Evolutionary conservation across 2,329 filamentous ascomycete genomes (phyloP).

Genomic region (Fusarium foetens): DNA sequence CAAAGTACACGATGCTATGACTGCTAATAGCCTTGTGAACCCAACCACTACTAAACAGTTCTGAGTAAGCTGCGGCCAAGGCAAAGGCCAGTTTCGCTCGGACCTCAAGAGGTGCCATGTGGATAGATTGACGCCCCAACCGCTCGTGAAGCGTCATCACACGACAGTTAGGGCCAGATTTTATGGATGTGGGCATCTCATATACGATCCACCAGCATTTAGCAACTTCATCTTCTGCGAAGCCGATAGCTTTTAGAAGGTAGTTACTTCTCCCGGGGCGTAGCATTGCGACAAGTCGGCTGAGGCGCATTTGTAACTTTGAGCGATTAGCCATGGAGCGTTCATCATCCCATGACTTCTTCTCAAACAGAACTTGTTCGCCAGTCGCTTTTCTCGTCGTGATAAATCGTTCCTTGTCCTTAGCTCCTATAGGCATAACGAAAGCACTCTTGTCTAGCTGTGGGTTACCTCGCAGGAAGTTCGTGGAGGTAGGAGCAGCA

Average conservation of each 20-base stretch:
- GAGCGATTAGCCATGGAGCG: background rate
- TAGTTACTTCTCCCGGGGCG: background rate
- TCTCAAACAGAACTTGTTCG: background rate
- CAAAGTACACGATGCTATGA: background rate
- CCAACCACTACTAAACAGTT: background rate
- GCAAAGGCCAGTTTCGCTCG: background rate
- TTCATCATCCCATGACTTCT: background rate
- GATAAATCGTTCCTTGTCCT: background rate
- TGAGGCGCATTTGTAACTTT: background rate
- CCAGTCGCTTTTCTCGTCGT: background rate
- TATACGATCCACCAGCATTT: background rate
- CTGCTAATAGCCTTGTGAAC: background rate
- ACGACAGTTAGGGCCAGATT: accelerated
- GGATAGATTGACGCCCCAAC: background rate
- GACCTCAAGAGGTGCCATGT: background rate
- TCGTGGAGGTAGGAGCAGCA: background rate
- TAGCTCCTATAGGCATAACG: accelerated
- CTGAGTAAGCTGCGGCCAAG: background rate
- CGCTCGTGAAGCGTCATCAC: background rate
- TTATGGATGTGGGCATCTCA: background rate
- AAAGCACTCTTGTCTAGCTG: background rate
- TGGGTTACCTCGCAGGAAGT: background rate
- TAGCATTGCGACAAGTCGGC: background rate
- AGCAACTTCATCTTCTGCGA: background rate
- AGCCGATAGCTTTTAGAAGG: background rate